Base-by-base conservation (phyloP, 805 yeast species). In the Wickerhamomyces bovis region DNA sequence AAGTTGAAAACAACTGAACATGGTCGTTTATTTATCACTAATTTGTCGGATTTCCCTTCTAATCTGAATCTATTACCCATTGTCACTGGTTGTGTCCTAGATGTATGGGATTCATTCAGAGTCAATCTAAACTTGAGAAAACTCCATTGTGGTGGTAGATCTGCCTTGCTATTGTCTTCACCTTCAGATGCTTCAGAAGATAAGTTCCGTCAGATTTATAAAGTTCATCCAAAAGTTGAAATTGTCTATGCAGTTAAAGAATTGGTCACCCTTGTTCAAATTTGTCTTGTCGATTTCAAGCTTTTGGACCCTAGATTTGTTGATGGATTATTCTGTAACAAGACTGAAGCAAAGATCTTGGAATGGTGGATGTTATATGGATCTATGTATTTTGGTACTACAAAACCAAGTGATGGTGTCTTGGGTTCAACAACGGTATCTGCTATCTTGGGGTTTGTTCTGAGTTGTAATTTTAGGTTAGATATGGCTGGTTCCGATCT, bases 291-390 rank as follows among this genome's bases (percentile, higher is more conserved):
- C 56, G 90, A 89, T 63, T 90, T 85, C 64, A 85, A 81, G 46
- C 64, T 89, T 38, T 70, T 89, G 13, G 83, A 81, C 43, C 81
- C 87, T 0, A 67, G 67, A 28, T 80, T 75, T 53, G 86, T 87
- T 47, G 97, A 94, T 65, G 98, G 99, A 0, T 67, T 92, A 15
- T 67, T 89, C 3, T 92, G 98, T 62, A 77, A 80, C 47, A 73
- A 76, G 47, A 92, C 99, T 0, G 83, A 83, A 50, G 72, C 66
- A 20, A 95, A 95, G 0, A 75, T 89, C 21, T 57, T 63, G 2
- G 70, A 73, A 40, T 92, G 98, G 97, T 92, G 98, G 97, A 72
- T 71, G 33, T 61, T 78, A 31, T 75, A 84, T 52, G 96, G 96
- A 0, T 64, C 70, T 6, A 70, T 73, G 6, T 78, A 61, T 42